Conservation (phyloP, 805 yeast genomes). For the Wickerhamiella brachini region DNA sequence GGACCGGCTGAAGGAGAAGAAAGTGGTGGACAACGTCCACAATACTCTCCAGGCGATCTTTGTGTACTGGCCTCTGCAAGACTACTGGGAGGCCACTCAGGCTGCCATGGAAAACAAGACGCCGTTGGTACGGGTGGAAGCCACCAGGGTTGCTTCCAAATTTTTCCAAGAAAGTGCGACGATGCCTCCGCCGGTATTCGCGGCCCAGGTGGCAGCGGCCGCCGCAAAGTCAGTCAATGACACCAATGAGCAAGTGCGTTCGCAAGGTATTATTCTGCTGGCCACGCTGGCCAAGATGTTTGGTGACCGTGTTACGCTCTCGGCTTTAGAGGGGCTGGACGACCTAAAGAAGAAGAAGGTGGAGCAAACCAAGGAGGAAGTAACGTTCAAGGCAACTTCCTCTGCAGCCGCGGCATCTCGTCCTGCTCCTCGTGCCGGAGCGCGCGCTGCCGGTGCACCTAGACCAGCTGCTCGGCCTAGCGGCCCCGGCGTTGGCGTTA, state of each 20-base stretch:
- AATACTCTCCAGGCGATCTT: slow-evolving; percentile 56
- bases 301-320: slow-evolving; percentile 54
- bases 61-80: slow-evolving; percentile 15
- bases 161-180: slow-evolving; percentile 39
- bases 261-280: slow-evolving; percentile 58
- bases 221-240: slow-evolving; percentile 60
- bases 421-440: slow-evolving; percentile 13
- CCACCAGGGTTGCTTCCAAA: slow-evolving; percentile 49
- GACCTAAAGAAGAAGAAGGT: slow-evolving; percentile 62
- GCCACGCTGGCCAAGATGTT: slow-evolving; percentile 76
- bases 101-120: slow-evolving; percentile 58
- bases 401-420: slow-evolving; percentile 19
- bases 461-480: too few species aligned
- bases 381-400: slow-evolving; percentile 37
- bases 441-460: too few species aligned
- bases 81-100: slow-evolving; percentile 23
- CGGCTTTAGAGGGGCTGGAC: slow-evolving; percentile 56
- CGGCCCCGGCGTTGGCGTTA: too few species aligned
- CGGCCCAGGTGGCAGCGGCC: slow-evolving; percentile 41
- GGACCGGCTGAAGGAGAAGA: slow-evolving; percentile 82
- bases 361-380: slow-evolving; percentile 40
- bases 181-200: slow-evolving; percentile 39
- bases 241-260: slow-evolving; percentile 72
- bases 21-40: slow-evolving; percentile 30
- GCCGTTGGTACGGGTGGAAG: slow-evolving; percentile 66